Evolutionary conservation across 371 early-diverging fungal genomes (phyloP).

Genomic region (Mortierella sp.): DNA sequence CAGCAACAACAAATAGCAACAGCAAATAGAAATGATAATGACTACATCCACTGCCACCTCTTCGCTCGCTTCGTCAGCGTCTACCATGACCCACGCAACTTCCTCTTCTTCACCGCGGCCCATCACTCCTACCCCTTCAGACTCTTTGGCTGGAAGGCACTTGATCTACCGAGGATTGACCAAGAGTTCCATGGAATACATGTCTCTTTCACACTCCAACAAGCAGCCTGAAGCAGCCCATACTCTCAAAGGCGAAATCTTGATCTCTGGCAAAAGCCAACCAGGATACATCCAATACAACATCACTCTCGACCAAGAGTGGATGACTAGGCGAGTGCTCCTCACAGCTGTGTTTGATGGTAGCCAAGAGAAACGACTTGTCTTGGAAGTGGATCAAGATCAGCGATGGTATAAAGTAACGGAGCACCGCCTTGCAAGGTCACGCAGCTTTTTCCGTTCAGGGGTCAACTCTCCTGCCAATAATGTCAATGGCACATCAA

Average conservation of each 20-base stretch:
- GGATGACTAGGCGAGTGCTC: slow-evolving; percentile 42
- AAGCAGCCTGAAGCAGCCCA: slow-evolving; percentile 28
- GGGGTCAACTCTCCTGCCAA: slow-evolving; percentile 20
- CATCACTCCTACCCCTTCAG: slow-evolving; percentile 20
- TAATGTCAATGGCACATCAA: background rate
- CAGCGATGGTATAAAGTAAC: slow-evolving; percentile 49
- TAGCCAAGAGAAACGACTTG: slow-evolving; percentile 30
- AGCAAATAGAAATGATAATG: slow-evolving; percentile 22
- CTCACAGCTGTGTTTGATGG: slow-evolving; percentile 32
- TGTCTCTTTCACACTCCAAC: slow-evolving; percentile 38
- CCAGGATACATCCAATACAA: slow-evolving; percentile 44
- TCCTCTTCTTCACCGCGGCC: slow-evolving; percentile 2
- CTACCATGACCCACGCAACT: slow-evolving; percentile 7
- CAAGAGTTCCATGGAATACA: slow-evolving; percentile 48
- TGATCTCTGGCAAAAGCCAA: slow-evolving; percentile 25
- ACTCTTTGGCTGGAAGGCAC: slow-evolving; percentile 22
- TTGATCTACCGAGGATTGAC: slow-evolving; percentile 37
- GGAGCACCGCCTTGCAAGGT: slow-evolving; percentile 29
- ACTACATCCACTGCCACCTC: slow-evolving; percentile 18
- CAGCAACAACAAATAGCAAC: slow-evolving; percentile 1
- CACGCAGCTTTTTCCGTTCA: slow-evolving; percentile 42
- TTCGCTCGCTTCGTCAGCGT: slow-evolving; percentile 12
- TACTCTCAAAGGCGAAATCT: slow-evolving; percentile 46
- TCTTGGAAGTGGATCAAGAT: slow-evolving; percentile 34
- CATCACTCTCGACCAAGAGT: slow-evolving; percentile 34